Evolutionary conservation across 2,329 filamentous ascomycete species (phyloP), one percentile per base, ranked within the genome.

Genomic region (Phialocephala subalpina): DNA sequence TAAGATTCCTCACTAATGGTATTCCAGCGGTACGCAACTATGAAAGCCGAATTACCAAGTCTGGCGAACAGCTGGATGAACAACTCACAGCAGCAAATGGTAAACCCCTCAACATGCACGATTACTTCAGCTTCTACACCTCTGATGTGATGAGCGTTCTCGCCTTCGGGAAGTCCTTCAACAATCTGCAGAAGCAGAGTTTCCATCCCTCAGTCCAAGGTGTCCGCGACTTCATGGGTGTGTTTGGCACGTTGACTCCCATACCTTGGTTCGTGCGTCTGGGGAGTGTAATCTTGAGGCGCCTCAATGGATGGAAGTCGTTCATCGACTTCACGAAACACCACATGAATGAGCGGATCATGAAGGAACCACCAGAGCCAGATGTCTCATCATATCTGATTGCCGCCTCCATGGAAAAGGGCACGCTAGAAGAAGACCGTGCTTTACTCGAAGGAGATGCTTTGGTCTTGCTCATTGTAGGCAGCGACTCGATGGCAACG

Each of bases 181-280:
- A 49, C 3, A 60, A 47, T 60, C 40, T 9, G 42, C 49, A 7
- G 18, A 42, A 42, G 4, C 5, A 42, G 12, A 42, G 12, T 4
- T 42, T 42, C 12, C 38, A 42, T 14, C 38, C 38, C 12, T 42
- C 38, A 14, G 38, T 42, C 4, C 38, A 22, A 7, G 40, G 40
- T 5, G 58, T 60, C 16, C 40, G 40, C 8, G 16, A 47, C 4
- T 60, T 49, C n/a, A 47, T 60, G 40, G 22, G 58, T 16, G 58
- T 60, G 2, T 60, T 52, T 16, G 58, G 42, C 18, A 35, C 42
- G 0, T 1, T 49, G 25, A 59, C 22, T 22, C 57, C 57, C 2
- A n/a, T 59, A 29, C 58, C 58, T 36, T 52, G 58, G 58, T 49
- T 60, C 25, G 42, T 33, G 6, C 58, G 58, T 35, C 40, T 60